Evolutionary conservation across 2,329 filamentous ascomycete species (phyloP).

Genomic region (Paracoccidioides lutzii): DNA sequence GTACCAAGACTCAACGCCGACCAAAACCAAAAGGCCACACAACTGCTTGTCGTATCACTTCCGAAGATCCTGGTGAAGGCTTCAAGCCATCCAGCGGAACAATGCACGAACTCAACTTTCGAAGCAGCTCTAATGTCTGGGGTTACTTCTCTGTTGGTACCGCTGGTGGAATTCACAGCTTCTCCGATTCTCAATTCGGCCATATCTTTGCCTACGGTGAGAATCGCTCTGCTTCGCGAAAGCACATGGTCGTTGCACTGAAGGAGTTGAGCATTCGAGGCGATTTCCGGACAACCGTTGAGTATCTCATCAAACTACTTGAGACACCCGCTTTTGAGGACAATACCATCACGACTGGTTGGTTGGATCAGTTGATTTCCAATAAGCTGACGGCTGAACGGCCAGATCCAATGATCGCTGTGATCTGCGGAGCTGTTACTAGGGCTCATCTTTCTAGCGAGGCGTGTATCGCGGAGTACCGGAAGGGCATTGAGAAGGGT

Average conservation of each 20-base stretch:
- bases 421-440: constrained; percentile 86
- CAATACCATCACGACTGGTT: constrained; percentile 97
- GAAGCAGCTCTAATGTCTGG: constrained; percentile 97
- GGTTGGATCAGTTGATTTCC: constrained; percentile 96
- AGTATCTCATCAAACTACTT: constrained; percentile 96
- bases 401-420: constrained; percentile 83
- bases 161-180: constrained; percentile 94
- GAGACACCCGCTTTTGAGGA: constrained; percentile 98
- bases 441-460: constrained; percentile 95
- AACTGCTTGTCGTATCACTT: constrained; percentile 97
- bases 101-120: constrained; percentile 98
- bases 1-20: constrained; percentile 70
- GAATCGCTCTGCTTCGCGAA: constrained; percentile 87
- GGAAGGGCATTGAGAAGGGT: constrained; percentile 81
- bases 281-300: constrained; percentile 96
- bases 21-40: constrained; percentile 93
- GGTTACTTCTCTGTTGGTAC: constrained; percentile 99
- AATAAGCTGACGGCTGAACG: constrained; percentile 95
- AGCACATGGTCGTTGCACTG: constrained; percentile 97
- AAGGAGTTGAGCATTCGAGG: constrained; percentile 99
- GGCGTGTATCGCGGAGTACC: constrained; percentile 74
- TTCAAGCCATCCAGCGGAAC: constrained; percentile 99
- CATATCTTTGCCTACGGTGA: constrained; percentile 99
- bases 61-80: constrained; percentile 94
- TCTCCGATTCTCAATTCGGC: constrained; percentile 97